Evolutionary conservation across 768 basidiomycete genomes (phyloP).

Genomic region (Lactarius trivialis): DNA sequence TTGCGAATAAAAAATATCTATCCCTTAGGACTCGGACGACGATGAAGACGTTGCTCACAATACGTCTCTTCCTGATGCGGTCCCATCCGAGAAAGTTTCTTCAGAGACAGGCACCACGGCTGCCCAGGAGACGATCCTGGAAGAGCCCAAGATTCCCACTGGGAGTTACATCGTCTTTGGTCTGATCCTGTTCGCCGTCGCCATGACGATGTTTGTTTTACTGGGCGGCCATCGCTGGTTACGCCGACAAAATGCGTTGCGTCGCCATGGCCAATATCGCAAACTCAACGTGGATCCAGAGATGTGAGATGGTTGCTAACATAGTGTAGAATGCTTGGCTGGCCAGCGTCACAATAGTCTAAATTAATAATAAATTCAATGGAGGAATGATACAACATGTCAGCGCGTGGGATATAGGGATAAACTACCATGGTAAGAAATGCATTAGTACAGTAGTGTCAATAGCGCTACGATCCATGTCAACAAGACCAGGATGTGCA

Average conservation of each 20-base stretch:
- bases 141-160: slow-evolving; percentile 16
- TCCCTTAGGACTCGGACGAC: slow-evolving; percentile 22
- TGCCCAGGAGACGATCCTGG: slow-evolving; percentile 12
- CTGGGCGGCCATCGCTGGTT: slow-evolving; percentile 19
- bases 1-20: slow-evolving; percentile 28
- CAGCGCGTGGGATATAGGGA: background rate
- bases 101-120: background rate
- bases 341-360: background rate
- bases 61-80: background rate
- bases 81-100: background rate
- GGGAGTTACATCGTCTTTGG: slow-evolving; percentile 31
- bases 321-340: background rate
- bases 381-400: background rate
- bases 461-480: background rate
- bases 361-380: background rate
- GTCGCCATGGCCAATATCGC: slow-evolving; percentile 15
- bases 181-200: slow-evolving; percentile 25
- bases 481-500: background rate
- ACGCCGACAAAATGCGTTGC: slow-evolving; percentile 9
- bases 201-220: slow-evolving; percentile 11
- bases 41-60: slow-evolving; percentile 19
- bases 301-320: slow-evolving; percentile 8
- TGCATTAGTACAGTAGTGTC: background rate
- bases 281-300: slow-evolving; percentile 18
- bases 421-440: background rate